Percentiles rank a stretch among this genome's conserved stretches.
phyloP scores from a whole-genome alignment of 371 early-diverging fungal genomes.

The Rhizopus delemar region DNA sequence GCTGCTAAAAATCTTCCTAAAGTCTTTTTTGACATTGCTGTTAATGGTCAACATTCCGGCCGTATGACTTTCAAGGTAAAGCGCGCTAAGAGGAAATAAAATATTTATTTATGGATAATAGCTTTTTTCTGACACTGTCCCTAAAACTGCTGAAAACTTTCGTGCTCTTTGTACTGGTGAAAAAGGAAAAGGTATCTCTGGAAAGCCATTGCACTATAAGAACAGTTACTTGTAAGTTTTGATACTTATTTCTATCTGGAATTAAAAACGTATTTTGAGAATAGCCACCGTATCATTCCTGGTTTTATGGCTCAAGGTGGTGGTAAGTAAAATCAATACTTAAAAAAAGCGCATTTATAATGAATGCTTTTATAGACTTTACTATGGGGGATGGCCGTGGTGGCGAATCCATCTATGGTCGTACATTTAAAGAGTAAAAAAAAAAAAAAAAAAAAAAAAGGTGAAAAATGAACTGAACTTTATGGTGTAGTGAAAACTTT shows the following conservation, averaged over 20 bases:
- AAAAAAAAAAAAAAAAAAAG: neutral
- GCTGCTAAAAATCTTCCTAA: conserved; percentile 36
- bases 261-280: neutral
- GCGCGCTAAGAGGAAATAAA: conserved; percentile 20
- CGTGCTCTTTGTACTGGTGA: conserved; percentile 78
- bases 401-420: conserved; percentile 93
- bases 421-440: conserved; percentile 85
- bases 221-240: conserved; percentile 72
- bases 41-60: conserved; percentile 57
- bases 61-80: conserved; percentile 60
- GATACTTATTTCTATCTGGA: no score
- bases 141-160: conserved; percentile 99
- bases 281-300: conserved; percentile 89
- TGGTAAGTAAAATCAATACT: conserved; percentile 34
- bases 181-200: conserved; percentile 71
- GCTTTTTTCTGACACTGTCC: conserved; percentile 90
- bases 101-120: conserved; percentile 62
- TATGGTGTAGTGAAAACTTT: conserved; percentile 90
- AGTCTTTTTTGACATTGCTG: conserved; percentile 66
- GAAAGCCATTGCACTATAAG: conserved; percentile 78
- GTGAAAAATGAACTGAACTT: neutral
- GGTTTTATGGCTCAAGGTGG: conserved; percentile 99
- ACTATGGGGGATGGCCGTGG: conserved; percentile 93
- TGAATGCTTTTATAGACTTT: conserved; percentile 66
- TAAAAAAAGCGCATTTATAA: neutral